Evolutionary conservation across 345 rosid genomes (phyloP), one percentile per base, ranked within the genome.

Genomic region (Mercurialis annua): DNA sequence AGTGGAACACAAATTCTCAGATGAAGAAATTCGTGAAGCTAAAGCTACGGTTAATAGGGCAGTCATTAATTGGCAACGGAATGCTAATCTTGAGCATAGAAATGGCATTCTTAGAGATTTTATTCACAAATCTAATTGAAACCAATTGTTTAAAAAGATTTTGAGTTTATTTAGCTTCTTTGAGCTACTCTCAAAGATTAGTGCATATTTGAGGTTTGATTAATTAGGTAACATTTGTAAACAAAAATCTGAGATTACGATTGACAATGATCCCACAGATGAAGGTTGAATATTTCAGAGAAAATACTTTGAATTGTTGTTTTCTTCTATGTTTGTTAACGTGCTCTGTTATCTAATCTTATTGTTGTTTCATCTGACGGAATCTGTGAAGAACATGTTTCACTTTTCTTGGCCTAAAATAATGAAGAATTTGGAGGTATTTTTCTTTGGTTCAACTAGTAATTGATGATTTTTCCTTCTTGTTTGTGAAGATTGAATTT

Each of bases 1-100:
- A 48, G 79, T 87, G 48, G 94, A 93, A 71, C 97, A 88, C 85
- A 87, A 90, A 73, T 93, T 90, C 81, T 81, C 90, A 1, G 80
- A 78, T 1, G 83, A 84, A 75, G 92, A 92, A 80, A 80, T 92
- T 17, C 70, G 62, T 0, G 77, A 79, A 33, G 96, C 97, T 0
- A 83, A 80, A 69, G 92, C 85, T 68, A 75, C 84, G 4, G 94
- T 89, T 38, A 62, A 50, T 15, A 78, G 60, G 71, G 94, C 96
- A 16, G 88, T 93, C 2, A 82, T 80, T 76, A 85, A 81, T 59
- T 90, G 98, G 98, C 67, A 65, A 46, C 81, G 73, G 65, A 85
- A 81, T 74, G 85, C 90, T 1, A 47, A 62, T 46, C 40, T 76
- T 0, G 96, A 85, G 67, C 79, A 77, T 71, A 76, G 80, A 21